Evolutionary conservation across 768 basidiomycete species (phyloP), one percentile per base, ranked within the genome.

Genomic region (Russula earlei): DNA sequence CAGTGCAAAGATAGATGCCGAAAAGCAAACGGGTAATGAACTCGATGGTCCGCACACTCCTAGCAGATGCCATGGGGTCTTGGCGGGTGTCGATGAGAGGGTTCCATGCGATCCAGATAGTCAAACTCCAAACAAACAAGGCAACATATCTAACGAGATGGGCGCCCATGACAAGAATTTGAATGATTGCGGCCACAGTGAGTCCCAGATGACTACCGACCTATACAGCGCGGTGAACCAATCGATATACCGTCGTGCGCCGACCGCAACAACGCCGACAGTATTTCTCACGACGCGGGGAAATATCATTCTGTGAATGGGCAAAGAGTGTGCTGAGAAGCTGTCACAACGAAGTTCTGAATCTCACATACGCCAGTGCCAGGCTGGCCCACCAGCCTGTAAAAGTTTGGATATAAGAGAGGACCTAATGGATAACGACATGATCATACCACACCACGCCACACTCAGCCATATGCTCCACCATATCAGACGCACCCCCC

Each of bases 381-480:
- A 87, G 75, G 2, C 83, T 73, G 33, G 71, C 79, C 90, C 89
- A 93, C 85, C 87, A 93, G 17, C 86, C 83, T 80, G 60, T 14
- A 49, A 29, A 60, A 57, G 29, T 36, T 36, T 36, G 33, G 19
- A n/a, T 42, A 19, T 15, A 41, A 42, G 51, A 52, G 27, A 55
- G 52, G 25, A 56, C 27, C 15, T 40, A 25, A 11, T 6, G 11
- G 15, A 40, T 49, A 34, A 34, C 33, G 20, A 15, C 5, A n/a
- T 19, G 46, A 29, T 38, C 49, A 17, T 36, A 82, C 85, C 86
- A 66, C 69, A 80, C 91, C 91, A 95, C 5, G 80, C 71, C 31
- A 93, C 80, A 37, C 76, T 79, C 27, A 92, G 70, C 89, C 90
- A 95, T 54, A 91, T 82, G 56, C 84, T 87, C 88, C 88, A 92